Conservation (phyloP, 129 eudicot genomes). For the Flaveria robusta region DNA sequence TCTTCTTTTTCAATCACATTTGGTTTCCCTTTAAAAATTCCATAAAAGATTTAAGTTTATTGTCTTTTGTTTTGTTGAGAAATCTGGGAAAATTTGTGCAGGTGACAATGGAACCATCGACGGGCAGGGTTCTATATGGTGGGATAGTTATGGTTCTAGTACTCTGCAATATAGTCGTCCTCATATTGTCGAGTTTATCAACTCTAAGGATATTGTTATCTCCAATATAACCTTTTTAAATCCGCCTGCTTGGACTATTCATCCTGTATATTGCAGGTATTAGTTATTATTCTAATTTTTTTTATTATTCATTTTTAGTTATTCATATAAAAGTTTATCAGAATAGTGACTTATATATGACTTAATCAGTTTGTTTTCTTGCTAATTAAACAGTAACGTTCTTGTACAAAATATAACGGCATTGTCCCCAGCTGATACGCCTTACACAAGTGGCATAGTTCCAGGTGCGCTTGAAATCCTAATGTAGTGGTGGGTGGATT, state of each 20-base stretch:
- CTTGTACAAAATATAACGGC: conserved; percentile 77
- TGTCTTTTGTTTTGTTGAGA: background rate
- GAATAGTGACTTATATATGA: background rate
- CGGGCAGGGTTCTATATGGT: conserved; percentile 93
- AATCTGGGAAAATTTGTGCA: conserved; percentile 21
- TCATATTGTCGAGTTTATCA: conserved; percentile 71
- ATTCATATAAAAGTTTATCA: background rate
- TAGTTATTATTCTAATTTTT: background rate
- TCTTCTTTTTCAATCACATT: background rate
- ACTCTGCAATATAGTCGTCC: conserved; percentile 81
- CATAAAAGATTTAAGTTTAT: background rate
- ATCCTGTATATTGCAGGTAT: conserved; percentile 88
- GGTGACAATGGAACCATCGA: conserved; percentile 90
- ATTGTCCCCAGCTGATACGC: conserved; percentile 64
- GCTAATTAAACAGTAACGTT: conserved; percentile 58
- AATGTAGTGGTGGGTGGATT: background rate
- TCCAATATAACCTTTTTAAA: conserved; percentile 84
- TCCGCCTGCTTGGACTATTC: conserved; percentile 78
- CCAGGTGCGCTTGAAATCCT: conserved; percentile 57
- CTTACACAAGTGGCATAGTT: conserved; percentile 73
- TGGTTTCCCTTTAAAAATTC: background rate
- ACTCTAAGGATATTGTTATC: conserved; percentile 62
- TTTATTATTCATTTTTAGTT: background rate
- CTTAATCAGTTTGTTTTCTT: conserved; percentile 23
- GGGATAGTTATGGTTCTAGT: conserved; percentile 59